Base-by-base conservation (phyloP, 306 rosid species). In the Trichosanthes cucumerina region DNA sequence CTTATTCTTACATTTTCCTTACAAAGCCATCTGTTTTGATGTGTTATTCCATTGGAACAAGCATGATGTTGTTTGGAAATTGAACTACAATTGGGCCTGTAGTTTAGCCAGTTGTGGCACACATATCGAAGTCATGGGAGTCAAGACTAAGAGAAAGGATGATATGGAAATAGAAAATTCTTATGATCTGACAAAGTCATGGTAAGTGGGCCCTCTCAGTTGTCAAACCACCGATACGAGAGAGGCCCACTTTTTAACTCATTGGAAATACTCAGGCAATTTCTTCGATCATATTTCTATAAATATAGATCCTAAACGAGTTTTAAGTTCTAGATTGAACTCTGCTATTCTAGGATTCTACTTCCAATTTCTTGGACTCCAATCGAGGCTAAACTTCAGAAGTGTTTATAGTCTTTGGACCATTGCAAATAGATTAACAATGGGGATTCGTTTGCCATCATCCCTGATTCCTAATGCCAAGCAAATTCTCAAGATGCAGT, bases 11-110 rank as follows among this genome's bases (percentile, higher is more conserved):
- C 24, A 16, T 28, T 49, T 46, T 73, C 43, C 43, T 47, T 72
- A 23, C 76, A 70, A 44, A 21, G 38, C 76, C 21, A 43, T 71
- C 76, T 71, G 39, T 71, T 73, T 73, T 16, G 43, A 73, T 47
- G 60, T 73, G 56, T 15, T 72, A 47, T 28, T 49, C 13, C 60
- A 28, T 26, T 28, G 77, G 43, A 70, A 73, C 28, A 28, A 49
- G 39, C 59, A 47, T 26, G 57, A 14, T 44, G 14, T 46, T 15
- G 60, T 50, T 73, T 73, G 53, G 33, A 39, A 9, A 16, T 36
- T 8, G 73, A 38, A 65, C 9, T 65, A 10, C 63, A 65, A 65
- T 36, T 38, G 15, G 49, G 49, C 73, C 73, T 34, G 7, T 34
- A 31, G 0, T 34, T 31, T 19, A 64, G 72, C 8, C 9, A 16